A percentile compares a stretch with the other conserved stretches of the same genome.
Conservation (phyloP, 192 early-diverging fungal species). For the Coemansia sp. region DNA sequence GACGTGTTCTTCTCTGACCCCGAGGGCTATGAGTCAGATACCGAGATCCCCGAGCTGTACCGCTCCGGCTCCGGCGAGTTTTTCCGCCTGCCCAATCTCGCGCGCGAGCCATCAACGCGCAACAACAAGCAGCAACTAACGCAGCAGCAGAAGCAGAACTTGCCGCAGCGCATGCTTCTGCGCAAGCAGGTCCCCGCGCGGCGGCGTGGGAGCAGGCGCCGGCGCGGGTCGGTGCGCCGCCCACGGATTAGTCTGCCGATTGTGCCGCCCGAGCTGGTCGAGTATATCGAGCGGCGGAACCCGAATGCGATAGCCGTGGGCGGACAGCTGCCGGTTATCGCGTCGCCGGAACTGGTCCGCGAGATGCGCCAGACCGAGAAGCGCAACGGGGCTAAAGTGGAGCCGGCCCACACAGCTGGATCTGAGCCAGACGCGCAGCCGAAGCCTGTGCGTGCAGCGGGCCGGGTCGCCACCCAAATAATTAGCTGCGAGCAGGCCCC, state of each 20-base stretch:
- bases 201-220: not conserved
- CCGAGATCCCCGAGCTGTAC: slow-evolving; percentile 25
- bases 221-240: slow-evolving; percentile 8
- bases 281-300: slow-evolving; percentile 44
- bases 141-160: slow-evolving; percentile 5
- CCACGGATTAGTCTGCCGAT: slow-evolving; percentile 42
- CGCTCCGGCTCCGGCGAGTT: slow-evolving; percentile 26
- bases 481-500: not conserved
- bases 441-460: not conserved
- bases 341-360: slow-evolving; percentile 32
- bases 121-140: slow-evolving; percentile 7
- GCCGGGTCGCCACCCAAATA: not conserved
- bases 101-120: slow-evolving; percentile 22
- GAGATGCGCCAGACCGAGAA: slow-evolving; percentile 9
- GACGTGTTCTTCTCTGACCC: slow-evolving; percentile 9
- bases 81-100: slow-evolving; percentile 32
- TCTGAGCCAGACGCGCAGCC: not conserved
- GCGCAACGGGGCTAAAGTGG: not conserved
- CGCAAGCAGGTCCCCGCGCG: slow-evolving; percentile 4
- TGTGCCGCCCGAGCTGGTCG: slow-evolving; percentile 46
- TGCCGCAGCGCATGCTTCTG: slow-evolving; percentile 20
- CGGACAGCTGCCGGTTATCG: slow-evolving; percentile 13
- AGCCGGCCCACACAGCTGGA: not conserved
- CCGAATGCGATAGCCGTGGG: slow-evolving; percentile 33
- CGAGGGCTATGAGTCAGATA: slow-evolving; percentile 11